Percentiles rank a stretch among this genome's conserved stretches.
Evolutionary conservation across 73 alveolate species (phyloP).

Genomic region (Stentor coeruleus): DNA sequence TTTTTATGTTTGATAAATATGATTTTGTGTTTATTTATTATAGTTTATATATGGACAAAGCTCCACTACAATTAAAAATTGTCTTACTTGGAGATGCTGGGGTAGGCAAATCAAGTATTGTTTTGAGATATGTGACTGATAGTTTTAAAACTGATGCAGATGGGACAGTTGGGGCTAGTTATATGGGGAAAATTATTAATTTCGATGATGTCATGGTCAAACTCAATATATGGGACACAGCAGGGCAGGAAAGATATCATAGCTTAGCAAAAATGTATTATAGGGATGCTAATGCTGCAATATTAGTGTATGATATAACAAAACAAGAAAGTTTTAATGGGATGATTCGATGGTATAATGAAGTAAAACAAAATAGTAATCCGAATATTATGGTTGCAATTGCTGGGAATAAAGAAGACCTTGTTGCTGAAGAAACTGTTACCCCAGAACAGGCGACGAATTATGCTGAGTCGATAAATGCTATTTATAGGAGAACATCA

Average conservation of each 20-base stretch:
- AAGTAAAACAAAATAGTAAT: constrained; percentile 45
- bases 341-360: constrained; percentile 63
- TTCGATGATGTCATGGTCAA: constrained; percentile 35
- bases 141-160: constrained; percentile 41
- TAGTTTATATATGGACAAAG: constrained; percentile 13
- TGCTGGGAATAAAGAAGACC: constrained; percentile 73
- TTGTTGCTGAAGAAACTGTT: constrained; percentile 46
- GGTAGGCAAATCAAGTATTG: constrained; percentile 79
- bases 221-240: constrained; percentile 59
- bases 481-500: too few species aligned
- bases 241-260: constrained; percentile 59
- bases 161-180: constrained; percentile 81
- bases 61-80: constrained; percentile 42
- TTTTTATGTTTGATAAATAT: too few species aligned
- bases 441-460: too few species aligned
- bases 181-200: constrained; percentile 46
- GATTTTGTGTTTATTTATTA: not conserved
- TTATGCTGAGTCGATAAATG: too few species aligned
- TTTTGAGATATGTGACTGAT: constrained; percentile 50
- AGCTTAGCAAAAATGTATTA: constrained; percentile 46
- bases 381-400: constrained; percentile 46
- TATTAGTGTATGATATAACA: constrained; percentile 44
- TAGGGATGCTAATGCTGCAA: constrained; percentile 47
- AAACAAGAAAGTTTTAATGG: constrained; percentile 44
- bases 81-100: constrained; percentile 83